Conservation (phyloP, 441 rosid genomes). For the Adansonia gregorii region DNA sequence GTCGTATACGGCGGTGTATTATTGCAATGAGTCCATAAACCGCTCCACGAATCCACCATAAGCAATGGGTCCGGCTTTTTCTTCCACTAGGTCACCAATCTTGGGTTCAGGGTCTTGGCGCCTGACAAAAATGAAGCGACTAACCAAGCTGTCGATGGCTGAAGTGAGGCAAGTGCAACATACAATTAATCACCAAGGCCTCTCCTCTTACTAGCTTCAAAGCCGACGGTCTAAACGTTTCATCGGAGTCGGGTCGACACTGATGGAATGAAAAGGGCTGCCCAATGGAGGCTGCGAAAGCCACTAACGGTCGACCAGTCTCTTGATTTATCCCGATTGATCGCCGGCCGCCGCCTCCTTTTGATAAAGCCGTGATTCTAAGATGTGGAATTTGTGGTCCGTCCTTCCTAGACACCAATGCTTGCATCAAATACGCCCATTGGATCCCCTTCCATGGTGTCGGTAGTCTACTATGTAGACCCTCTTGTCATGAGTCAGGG, state of each 20-base stretch:
- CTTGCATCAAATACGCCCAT: conserved; percentile 86
- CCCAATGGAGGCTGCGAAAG: conserved; percentile 73
- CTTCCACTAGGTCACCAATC: conserved; percentile 67
- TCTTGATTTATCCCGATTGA: conserved; percentile 64
- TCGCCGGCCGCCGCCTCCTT: conserved; percentile 54
- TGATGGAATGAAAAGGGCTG: conserved; percentile 79
- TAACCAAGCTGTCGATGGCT: conserved; percentile 51
- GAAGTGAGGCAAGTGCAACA: conserved; percentile 75
- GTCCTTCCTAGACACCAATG: conserved; percentile 62
- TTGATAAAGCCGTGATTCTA: conserved; percentile 70
- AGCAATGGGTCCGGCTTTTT: conserved; percentile 53
- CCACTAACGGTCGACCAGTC: conserved; percentile 62
- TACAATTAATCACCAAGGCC: conserved; percentile 69
- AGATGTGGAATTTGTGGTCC: conserved; percentile 65
- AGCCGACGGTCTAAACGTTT: conserved; percentile 50
- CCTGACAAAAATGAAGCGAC: conserved; percentile 62
- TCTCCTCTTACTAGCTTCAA: conserved; percentile 76
- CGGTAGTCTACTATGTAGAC: conserved; percentile 74
- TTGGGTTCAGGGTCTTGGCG: conserved; percentile 57
- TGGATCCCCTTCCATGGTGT: conserved; percentile 86
- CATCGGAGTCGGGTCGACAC: conserved; percentile 60
- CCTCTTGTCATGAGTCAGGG: conserved; percentile 55
- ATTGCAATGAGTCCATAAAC: conserved; percentile 81
- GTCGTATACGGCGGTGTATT: conserved; percentile 76
- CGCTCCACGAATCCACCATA: conserved; percentile 57